Evolutionary conservation across 352 stramenopile genomes (phyloP).

Genomic region (Blastocystis sp.): DNA sequence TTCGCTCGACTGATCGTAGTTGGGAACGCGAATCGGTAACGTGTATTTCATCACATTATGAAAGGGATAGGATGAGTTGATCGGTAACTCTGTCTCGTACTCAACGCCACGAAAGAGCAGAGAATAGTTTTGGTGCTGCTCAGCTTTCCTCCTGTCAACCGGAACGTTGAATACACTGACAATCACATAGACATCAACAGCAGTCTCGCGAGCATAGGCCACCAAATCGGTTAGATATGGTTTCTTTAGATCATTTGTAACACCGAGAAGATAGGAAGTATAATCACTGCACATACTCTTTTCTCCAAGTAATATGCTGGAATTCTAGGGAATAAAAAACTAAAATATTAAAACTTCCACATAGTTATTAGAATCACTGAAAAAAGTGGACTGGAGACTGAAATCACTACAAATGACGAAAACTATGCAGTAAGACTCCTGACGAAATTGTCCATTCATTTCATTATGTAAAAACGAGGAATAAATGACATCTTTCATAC

Average conservation of each 20-base stretch:
- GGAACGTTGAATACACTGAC: neutral
- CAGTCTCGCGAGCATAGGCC: neutral
- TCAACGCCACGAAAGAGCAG: neutral
- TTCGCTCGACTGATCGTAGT: neutral
- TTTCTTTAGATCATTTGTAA: neutral
- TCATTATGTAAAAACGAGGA: too few relatives aligned
- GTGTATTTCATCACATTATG: neutral
- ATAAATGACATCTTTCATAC: too few relatives aligned
- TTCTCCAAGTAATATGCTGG: too few relatives aligned
- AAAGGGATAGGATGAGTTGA: neutral
- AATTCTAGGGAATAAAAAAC: too few relatives aligned
- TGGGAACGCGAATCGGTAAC: neutral
- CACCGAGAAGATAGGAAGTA: neutral
- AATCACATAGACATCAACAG: neutral
- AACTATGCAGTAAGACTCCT: too few relatives aligned
- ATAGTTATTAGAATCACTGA: too few relatives aligned
- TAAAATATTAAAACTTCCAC: too few relatives aligned
- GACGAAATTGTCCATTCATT: too few relatives aligned
- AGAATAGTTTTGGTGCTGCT: neutral
- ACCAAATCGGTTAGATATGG: conserved; percentile 1
- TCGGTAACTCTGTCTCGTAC: neutral
- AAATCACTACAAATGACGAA: too few relatives aligned
- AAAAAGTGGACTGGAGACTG: too few relatives aligned
- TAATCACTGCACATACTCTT: too few relatives aligned
- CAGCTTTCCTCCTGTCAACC: neutral